phyloP scores from a whole-genome alignment of 805 yeast genomes.

The Myxozyma kluyveri region DNA sequence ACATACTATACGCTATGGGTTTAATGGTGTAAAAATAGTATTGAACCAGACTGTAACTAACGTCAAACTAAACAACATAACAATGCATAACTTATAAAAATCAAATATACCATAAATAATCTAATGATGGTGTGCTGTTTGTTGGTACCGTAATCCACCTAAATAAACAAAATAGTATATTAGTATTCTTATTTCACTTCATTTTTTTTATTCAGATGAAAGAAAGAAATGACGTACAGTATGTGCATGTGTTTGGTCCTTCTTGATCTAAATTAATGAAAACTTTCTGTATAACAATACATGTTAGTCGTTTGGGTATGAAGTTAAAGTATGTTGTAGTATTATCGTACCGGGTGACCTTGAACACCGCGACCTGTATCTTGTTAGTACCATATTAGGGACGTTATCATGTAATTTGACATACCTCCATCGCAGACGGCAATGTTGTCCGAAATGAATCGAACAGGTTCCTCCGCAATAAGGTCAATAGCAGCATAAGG shows the following conservation, averaged over 20 bases:
- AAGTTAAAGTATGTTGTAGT: not conserved
- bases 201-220: not conserved
- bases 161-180: too few species aligned
- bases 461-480: slow-evolving; percentile 69
- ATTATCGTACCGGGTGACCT: slow-evolving; percentile 63
- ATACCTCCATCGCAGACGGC: slow-evolving; percentile 78
- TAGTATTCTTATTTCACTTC: too few species aligned
- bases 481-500: slow-evolving; percentile 84
- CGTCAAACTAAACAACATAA: too few species aligned
- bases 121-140: slow-evolving; percentile 23
- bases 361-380: slow-evolving; percentile 54
- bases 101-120: too few species aligned
- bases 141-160: slow-evolving; percentile 29
- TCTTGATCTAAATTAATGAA: slow-evolving; percentile 78
- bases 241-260: slow-evolving; percentile 69
- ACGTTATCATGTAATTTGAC: not conserved
- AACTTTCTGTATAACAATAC: slow-evolving; percentile 44
- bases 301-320: not conserved
- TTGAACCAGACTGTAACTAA: too few species aligned
- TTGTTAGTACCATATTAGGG: not conserved
- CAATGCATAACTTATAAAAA: too few species aligned
- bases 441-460: slow-evolving; percentile 56
- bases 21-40: too few species aligned
- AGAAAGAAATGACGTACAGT: slow-evolving; percentile 45
- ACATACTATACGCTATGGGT: too few species aligned